Conservation (phyloP, 2,329 filamentous ascomycete species). For the Colletotrichum siamense region DNA sequence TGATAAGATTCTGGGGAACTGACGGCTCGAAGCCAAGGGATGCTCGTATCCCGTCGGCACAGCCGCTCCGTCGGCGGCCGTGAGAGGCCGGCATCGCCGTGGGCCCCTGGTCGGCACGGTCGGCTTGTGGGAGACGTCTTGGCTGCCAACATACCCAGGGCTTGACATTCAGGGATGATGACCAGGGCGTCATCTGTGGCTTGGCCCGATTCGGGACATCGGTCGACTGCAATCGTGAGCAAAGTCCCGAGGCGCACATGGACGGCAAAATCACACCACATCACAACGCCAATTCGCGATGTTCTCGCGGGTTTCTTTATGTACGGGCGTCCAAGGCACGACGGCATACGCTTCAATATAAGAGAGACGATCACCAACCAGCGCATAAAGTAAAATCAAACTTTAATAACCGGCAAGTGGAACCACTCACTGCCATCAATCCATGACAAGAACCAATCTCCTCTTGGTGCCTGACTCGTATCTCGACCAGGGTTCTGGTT, state of each 20-base stretch:
- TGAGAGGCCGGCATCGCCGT: not conserved
- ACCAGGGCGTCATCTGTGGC: not conserved
- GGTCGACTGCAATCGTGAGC: not conserved
- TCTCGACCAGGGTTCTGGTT: constrained; percentile 9
- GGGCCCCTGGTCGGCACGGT: constrained; percentile 5
- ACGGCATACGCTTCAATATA: not conserved
- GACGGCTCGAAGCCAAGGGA: constrained; percentile 1
- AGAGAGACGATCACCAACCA: constrained; percentile 6
- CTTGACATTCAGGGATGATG: not conserved
- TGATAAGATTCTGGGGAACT: constrained; percentile 8
- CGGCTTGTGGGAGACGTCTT: constrained; percentile 16
- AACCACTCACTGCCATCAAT: not conserved
- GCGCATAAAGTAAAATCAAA: constrained; percentile 22
- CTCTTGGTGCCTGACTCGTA: constrained; percentile 13
- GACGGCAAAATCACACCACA: not conserved
- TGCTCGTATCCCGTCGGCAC: constrained; percentile 13
- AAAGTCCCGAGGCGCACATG: not conserved
- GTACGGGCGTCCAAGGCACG: not conserved
- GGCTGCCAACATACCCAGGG: not conserved
- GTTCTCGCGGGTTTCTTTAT: not conserved
- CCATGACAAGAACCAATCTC: constrained; percentile 13
- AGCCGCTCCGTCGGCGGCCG: not conserved
- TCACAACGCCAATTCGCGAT: not conserved
- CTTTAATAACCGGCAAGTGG: constrained; percentile 20
- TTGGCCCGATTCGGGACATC: not conserved